These are phyloP conservation scores for Stropharia rugosoannulata DNA, from an alignment of 768 basidiomycete genomes.

Conservation along the genomic window DNA sequence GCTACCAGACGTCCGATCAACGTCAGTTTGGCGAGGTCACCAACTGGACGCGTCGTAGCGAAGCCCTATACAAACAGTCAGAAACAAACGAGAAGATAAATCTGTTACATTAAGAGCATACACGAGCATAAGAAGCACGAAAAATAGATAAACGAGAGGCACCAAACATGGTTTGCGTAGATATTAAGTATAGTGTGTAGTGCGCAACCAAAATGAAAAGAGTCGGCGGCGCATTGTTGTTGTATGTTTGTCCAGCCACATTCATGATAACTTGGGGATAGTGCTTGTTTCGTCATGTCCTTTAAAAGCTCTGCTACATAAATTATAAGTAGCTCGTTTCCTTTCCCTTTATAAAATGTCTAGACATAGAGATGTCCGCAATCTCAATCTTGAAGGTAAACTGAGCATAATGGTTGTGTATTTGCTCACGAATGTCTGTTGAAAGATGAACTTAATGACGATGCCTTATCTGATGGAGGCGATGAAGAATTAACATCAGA, in stretches of 20 bases:
- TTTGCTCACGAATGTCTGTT: not conserved
- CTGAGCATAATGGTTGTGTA: not conserved
- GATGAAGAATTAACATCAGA: slow-evolving; percentile 81
- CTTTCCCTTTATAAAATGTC: slow-evolving; percentile 58
- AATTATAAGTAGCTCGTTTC: not conserved
- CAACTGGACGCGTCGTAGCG: slow-evolving; percentile 54
- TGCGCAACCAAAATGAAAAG: too few relatives aligned
- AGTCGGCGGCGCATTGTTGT: slow-evolving; percentile 8
- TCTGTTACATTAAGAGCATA: slow-evolving; percentile 29
- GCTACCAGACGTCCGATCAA: slow-evolving; percentile 73
- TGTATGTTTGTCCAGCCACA: slow-evolving; percentile 12
- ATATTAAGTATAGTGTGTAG: not conserved
- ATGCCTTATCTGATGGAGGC: slow-evolving; percentile 73
- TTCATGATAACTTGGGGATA: not conserved
- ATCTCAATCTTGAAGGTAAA: slow-evolving; percentile 76
- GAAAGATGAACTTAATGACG: slow-evolving; percentile 87
- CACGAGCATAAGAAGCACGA: slow-evolving; percentile 42
- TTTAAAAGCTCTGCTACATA: not conserved
- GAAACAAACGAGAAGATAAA: not conserved
- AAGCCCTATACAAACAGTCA: slow-evolving; percentile 49
- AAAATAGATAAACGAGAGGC: slow-evolving; percentile 38
- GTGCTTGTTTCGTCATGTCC: not conserved
- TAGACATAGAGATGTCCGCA: slow-evolving; percentile 85
- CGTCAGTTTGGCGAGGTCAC: slow-evolving; percentile 72
- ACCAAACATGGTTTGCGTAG: slow-evolving; percentile 44